Evolutionary conservation across 345 rosid genomes (phyloP).

Genomic region (Triadica sebifera): DNA sequence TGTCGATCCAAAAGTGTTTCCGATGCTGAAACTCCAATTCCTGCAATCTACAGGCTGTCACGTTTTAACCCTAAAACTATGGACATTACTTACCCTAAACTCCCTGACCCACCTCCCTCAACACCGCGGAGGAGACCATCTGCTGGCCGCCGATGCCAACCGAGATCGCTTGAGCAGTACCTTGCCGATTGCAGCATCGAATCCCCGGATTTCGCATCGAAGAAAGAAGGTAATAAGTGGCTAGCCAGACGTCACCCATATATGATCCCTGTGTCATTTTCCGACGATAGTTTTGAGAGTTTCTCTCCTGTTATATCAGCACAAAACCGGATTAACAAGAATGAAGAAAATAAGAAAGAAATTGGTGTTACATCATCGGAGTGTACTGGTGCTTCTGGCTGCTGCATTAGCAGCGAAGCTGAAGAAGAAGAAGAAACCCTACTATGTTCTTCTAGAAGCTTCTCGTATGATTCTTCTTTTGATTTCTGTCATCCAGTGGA

Average conservation of each 20-base stretch:
- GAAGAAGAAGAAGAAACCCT: slow-evolving; percentile 20
- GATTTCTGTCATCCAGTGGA: slow-evolving; percentile 16
- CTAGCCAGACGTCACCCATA: too few relatives aligned
- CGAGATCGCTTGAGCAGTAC: slow-evolving; percentile 7
- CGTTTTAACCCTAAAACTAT: slow-evolving; percentile 23
- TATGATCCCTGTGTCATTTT: slow-evolving; percentile 20
- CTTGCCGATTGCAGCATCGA: slow-evolving; percentile 14
- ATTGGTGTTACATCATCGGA: too few relatives aligned
- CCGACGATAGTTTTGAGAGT: slow-evolving; percentile 2
- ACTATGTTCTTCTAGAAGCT: slow-evolving; percentile 28
- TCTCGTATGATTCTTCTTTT: slow-evolving; percentile 23
- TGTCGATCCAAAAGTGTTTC: slow-evolving; percentile 39
- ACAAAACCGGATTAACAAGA: background rate
- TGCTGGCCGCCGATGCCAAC: background rate
- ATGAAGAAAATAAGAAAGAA: too few relatives aligned
- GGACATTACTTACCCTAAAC: slow-evolving; percentile 19
- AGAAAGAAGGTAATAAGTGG: background rate
- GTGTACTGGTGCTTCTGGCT: too few relatives aligned
- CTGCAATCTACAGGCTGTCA: slow-evolving; percentile 20
- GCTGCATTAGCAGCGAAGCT: too few relatives aligned
- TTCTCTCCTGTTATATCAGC: background rate
- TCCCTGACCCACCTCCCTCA: slow-evolving; percentile 38
- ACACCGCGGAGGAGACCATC: slow-evolving; percentile 32
- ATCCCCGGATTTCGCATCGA: slow-evolving; percentile 4
- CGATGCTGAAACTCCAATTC: slow-evolving; percentile 13